phyloP scores from a whole-genome alignment of 192 early-diverging fungal genomes.

The Coemansia sp. region DNA sequence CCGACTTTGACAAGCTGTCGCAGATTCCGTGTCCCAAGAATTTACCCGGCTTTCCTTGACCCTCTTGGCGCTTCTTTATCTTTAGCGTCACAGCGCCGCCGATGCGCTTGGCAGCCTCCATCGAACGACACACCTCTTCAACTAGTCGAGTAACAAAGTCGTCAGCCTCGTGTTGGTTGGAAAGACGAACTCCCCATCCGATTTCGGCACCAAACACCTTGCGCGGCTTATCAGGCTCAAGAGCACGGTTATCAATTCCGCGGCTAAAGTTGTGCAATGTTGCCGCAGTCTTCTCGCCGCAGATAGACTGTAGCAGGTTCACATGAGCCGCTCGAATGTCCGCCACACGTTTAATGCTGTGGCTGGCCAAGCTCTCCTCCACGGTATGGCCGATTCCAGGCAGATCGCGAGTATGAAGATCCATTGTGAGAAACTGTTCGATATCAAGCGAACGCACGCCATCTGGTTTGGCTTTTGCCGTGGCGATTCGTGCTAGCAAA shows the following conservation, averaged over 20 bases:
- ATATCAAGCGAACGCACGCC: constrained; percentile 46
- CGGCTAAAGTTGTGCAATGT: constrained; percentile 68
- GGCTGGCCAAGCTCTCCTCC: constrained; percentile 45
- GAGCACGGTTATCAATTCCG: constrained; percentile 72
- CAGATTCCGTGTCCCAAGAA: constrained; percentile 68
- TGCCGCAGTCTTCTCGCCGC: constrained; percentile 71
- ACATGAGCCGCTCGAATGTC: constrained; percentile 51
- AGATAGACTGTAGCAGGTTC: constrained; percentile 56
- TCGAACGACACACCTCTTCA: constrained; percentile 64
- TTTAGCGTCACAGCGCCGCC: constrained; percentile 70
- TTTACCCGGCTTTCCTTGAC: constrained; percentile 56
- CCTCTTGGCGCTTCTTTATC: constrained; percentile 58
- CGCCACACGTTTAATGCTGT: constrained; percentile 46
- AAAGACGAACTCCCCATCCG: constrained; percentile 88
- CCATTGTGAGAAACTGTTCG: constrained; percentile 6
- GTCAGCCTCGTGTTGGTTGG: constrained; percentile 65
- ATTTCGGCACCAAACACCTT: constrained; percentile 84
- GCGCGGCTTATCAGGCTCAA: constrained; percentile 65
- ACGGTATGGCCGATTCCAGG: constrained; percentile 62
- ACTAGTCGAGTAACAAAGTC: constrained; percentile 67
- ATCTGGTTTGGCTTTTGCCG: constrained; percentile 72
- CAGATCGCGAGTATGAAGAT: constrained; percentile 18
- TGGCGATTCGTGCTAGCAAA: constrained; percentile 73
- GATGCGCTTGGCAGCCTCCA: constrained; percentile 57
- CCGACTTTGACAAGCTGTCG: constrained; percentile 60